A percentile compares a stretch with the other conserved stretches of the same genome.
Evolutionary conservation across 169 alveolate species (phyloP).

Genomic region (Eimeria maxima): DNA sequence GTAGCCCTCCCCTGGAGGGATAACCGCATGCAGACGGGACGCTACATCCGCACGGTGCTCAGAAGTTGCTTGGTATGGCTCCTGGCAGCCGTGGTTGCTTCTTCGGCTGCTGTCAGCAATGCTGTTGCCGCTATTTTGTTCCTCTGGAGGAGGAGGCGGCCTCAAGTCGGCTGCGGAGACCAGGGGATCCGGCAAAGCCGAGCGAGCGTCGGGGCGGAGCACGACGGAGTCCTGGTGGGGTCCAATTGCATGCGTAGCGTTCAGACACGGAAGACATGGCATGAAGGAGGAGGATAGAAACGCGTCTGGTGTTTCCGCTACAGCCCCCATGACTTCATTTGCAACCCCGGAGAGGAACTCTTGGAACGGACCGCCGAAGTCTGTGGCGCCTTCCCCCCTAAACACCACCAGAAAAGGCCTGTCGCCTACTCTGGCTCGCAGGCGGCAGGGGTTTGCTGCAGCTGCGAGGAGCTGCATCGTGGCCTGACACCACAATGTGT

Average conservation of each 20-base stretch:
- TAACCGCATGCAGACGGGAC: background rate
- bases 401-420: constrained; percentile 96
- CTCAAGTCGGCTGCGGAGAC: constrained; percentile 41
- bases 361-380: constrained; percentile 96
- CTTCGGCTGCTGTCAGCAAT: background rate
- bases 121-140: background rate
- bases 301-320: constrained; percentile 81
- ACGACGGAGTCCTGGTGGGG: constrained; percentile 94
- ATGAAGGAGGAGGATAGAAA: constrained; percentile 84
- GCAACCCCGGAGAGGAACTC: constrained; percentile 93
- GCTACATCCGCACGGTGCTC: background rate
- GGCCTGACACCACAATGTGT: constrained; percentile 89
- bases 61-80: background rate
- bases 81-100: background rate
- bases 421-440: constrained; percentile 89
- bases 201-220: constrained; percentile 80
- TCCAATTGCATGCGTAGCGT: constrained; percentile 93
- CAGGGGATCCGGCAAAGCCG: constrained; percentile 68
- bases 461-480: constrained; percentile 87
- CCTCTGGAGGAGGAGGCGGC: background rate
- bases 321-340: constrained; percentile 93
- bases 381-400: constrained; percentile 96
- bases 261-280: constrained; percentile 91
- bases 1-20: background rate
- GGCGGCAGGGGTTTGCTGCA: constrained; percentile 84